These are phyloP conservation scores for Rubroboletus satanas DNA, from an alignment of 768 basidiomycete species.

Conservation along the genomic window DNA sequence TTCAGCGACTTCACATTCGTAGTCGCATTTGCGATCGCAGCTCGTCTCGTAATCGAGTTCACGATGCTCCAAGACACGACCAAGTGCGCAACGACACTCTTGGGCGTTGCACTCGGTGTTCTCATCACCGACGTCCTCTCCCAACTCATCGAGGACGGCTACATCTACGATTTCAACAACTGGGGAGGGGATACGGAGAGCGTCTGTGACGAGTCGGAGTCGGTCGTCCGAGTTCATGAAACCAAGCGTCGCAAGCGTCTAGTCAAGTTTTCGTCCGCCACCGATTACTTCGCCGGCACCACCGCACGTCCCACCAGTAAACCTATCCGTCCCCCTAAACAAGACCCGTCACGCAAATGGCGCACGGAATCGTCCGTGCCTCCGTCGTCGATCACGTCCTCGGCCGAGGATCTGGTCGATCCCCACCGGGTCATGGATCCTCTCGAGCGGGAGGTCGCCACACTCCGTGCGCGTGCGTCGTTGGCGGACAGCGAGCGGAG, in stretches of 20 bases:
- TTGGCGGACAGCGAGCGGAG: conserved; percentile 80
- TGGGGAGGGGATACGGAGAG: conserved; percentile 21
- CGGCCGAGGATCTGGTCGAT: conserved; percentile 61
- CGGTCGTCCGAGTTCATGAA: conserved; percentile 5
- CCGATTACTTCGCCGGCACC: conserved; percentile 26
- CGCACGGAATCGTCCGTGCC: conserved; percentile 33
- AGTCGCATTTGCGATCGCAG: conserved; percentile 54
- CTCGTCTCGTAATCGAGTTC: conserved; percentile 65
- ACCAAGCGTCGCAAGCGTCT: conserved; percentile 37
- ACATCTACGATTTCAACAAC: conserved; percentile 28
- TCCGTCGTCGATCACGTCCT: conserved; percentile 68
- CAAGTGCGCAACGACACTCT: conserved; percentile 54
- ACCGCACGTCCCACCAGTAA: background rate
- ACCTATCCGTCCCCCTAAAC: conserved; percentile 27
- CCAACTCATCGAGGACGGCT: conserved; percentile 54
- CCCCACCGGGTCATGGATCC: conserved; percentile 56
- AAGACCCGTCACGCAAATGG: conserved; percentile 30
- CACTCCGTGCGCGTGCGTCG: conserved; percentile 71
- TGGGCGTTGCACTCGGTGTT: conserved; percentile 67
- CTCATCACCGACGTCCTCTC: conserved; percentile 69
- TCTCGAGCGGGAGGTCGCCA: conserved; percentile 69
- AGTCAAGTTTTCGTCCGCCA: conserved; percentile 44
- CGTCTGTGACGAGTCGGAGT: conserved; percentile 10
- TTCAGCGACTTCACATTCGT: conserved; percentile 50
- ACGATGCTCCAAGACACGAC: conserved; percentile 48